These are phyloP conservation scores for Pulveroboletus frians DNA, from an alignment of 768 basidiomycete genomes.

Conservation along the genomic window DNA sequence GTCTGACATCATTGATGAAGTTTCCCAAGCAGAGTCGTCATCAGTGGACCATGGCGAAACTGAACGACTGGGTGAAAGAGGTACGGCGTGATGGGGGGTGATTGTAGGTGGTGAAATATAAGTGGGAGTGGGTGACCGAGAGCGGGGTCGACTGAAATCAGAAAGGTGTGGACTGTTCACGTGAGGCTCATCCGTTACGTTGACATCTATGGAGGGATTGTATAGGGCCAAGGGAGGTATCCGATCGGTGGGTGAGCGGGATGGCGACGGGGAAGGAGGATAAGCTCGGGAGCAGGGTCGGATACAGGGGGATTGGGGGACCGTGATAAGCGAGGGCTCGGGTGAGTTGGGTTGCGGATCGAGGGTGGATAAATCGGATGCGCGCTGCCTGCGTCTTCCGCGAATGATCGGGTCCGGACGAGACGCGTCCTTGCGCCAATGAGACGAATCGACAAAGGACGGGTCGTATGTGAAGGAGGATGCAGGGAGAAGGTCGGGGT, in stretches of 20 bases:
- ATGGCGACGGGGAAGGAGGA: constrained; percentile 51
- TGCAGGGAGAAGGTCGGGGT: constrained; percentile 18
- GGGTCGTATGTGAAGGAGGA: constrained; percentile 41
- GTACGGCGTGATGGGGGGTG: constrained; percentile 12
- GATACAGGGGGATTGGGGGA: constrained; percentile 37
- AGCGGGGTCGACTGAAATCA: constrained; percentile 16
- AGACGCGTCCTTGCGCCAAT: constrained; percentile 53
- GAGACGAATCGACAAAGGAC: constrained; percentile 42
- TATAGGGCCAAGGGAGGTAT: constrained; percentile 30
- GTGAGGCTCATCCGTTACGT: background rate
- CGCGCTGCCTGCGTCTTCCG: constrained; percentile 59
- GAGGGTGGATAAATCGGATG: constrained; percentile 36
- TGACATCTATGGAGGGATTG: constrained; percentile 8
- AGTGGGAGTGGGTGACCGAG: constrained; percentile 38
- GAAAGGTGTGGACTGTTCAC: background rate
- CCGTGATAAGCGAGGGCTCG: constrained; percentile 15
- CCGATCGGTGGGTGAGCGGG: constrained; percentile 37
- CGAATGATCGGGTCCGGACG: constrained; percentile 41
- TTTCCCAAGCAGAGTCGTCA: constrained; percentile 74
- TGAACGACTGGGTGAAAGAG: constrained; percentile 17
- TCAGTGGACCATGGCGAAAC: constrained; percentile 70
- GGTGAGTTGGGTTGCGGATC: constrained; percentile 31
- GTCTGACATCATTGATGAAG: constrained; percentile 58
- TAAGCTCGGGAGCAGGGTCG: constrained; percentile 44
- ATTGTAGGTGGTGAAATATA: constrained; percentile 25